Conservation (phyloP, 495 filamentous ascomycete species). For the Penicillium bialowiezense region DNA sequence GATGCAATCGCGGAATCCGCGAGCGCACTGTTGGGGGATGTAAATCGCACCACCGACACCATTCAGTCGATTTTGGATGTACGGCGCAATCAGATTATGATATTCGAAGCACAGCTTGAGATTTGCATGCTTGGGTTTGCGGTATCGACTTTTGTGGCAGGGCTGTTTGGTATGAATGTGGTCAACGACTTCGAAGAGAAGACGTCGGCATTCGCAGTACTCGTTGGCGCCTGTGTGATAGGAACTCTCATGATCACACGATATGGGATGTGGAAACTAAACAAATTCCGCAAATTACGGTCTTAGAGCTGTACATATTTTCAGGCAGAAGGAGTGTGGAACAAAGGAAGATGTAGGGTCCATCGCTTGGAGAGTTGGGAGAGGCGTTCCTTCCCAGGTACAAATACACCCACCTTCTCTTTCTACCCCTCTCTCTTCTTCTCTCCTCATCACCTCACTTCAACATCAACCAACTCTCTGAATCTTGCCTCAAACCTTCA, state of each 20-base stretch:
- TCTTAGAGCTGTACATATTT: constrained; percentile 12
- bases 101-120: constrained; percentile 32
- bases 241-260: constrained; percentile 15
- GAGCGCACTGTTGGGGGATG: constrained; percentile 18
- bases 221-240: constrained; percentile 14
- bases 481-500: neutral
- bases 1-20: constrained; percentile 28
- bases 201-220: constrained; percentile 19
- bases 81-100: constrained; percentile 36
- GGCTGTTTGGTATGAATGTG: constrained; percentile 36
- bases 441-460: too few relatives aligned
- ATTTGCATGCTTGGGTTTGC: constrained; percentile 32
- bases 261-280: constrained; percentile 23
- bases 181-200: constrained; percentile 31
- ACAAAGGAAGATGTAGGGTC: too few relatives aligned
- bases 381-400: too few relatives aligned
- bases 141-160: constrained; percentile 29
- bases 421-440: too few relatives aligned
- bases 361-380: too few relatives aligned
- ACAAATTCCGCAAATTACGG: constrained; percentile 18
- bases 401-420: too few relatives aligned
- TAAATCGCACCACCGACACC: constrained; percentile 24
- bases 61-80: constrained; percentile 28
- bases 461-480: too few relatives aligned
- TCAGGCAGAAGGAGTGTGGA: too few relatives aligned